phyloP scores from a whole-genome alignment of 2,329 filamentous ascomycete species.

The Boeremia lycopersici region DNA sequence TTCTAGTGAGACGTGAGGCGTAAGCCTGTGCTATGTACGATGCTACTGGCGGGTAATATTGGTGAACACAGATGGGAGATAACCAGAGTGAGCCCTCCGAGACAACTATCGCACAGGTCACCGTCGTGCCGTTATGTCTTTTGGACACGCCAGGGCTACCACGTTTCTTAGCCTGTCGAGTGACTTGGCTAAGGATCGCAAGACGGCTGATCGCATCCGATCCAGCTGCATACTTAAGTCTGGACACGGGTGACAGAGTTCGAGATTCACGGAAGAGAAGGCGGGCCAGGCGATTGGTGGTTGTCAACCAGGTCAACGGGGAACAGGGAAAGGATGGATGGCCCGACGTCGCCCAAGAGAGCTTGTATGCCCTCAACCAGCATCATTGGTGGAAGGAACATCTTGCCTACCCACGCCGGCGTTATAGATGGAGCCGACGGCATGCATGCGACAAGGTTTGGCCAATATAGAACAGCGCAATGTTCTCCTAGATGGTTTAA shows the following conservation, averaged over 20 bases:
- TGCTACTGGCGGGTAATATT: background rate
- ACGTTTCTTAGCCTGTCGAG: background rate
- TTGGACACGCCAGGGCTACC: background rate
- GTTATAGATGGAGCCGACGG: too few species aligned
- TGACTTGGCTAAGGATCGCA: background rate
- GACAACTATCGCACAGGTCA: background rate
- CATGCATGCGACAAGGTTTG: too few species aligned
- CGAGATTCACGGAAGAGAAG: background rate
- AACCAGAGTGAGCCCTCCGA: background rate
- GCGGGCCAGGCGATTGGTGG: background rate
- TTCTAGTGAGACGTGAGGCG: conserved; percentile 2
- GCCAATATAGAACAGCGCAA: too few species aligned
- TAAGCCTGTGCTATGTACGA: background rate
- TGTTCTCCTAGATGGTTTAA: too few species aligned
- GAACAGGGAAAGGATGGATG: background rate
- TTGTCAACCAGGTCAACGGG: background rate
- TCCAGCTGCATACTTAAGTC: background rate
- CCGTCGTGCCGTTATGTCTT: background rate
- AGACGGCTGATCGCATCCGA: background rate
- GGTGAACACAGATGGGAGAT: conserved; percentile 2
- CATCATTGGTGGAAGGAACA: conserved; percentile 1
- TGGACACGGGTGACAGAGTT: background rate
- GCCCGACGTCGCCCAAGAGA: too few species aligned
- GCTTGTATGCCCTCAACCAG: too few species aligned
- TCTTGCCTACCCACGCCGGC: too few species aligned